A percentile compares a stretch with the other conserved stretches of the same genome.
Evolutionary conservation across 306 rosid genomes (phyloP).

Genomic region (Purshia tridentata): DNA sequence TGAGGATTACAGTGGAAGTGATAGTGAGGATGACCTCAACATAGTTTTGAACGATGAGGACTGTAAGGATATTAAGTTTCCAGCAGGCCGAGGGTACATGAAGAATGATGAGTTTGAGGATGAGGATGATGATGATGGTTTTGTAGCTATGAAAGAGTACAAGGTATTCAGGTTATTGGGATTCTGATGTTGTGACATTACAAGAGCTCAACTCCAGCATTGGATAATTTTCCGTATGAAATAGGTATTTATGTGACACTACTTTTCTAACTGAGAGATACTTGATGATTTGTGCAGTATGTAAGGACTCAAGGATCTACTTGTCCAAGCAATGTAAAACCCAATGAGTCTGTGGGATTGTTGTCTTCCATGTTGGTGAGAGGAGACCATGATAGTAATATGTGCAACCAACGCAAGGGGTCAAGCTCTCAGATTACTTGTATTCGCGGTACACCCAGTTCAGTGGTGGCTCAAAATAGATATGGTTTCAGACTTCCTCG

Average conservation of each 20-base stretch:
- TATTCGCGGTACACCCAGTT: slow-evolving; percentile 22
- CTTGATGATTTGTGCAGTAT: slow-evolving; percentile 41
- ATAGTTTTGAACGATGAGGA: slow-evolving; percentile 65
- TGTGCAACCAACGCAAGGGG: slow-evolving; percentile 24
- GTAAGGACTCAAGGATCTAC: slow-evolving; percentile 37
- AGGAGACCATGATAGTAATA: slow-evolving; percentile 29
- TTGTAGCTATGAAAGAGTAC: slow-evolving; percentile 15
- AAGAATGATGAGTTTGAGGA: slow-evolving; percentile 18
- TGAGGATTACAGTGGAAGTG: slow-evolving; percentile 37
- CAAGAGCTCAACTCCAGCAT: background rate
- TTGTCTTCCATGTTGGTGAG: slow-evolving; percentile 27
- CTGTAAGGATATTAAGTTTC: slow-evolving; percentile 14
- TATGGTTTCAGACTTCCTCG: slow-evolving; percentile 57
- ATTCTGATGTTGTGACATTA: no score
- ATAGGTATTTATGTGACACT: background rate
- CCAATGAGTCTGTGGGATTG: slow-evolving; percentile 19
- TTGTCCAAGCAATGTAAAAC: slow-evolving; percentile 36
- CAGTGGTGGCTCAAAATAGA: slow-evolving; percentile 32
- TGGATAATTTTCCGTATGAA: background rate
- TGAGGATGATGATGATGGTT: slow-evolving; percentile 21
- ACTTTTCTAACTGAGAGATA: slow-evolving; percentile 10
- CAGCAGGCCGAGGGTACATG: slow-evolving; percentile 11
- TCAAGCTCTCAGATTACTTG: slow-evolving; percentile 30
- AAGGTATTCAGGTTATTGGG: no score
- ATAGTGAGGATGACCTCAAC: slow-evolving; percentile 62